Base-by-base conservation (phyloP, 345 rosid genomes). In the Populus euphratica region DNA sequence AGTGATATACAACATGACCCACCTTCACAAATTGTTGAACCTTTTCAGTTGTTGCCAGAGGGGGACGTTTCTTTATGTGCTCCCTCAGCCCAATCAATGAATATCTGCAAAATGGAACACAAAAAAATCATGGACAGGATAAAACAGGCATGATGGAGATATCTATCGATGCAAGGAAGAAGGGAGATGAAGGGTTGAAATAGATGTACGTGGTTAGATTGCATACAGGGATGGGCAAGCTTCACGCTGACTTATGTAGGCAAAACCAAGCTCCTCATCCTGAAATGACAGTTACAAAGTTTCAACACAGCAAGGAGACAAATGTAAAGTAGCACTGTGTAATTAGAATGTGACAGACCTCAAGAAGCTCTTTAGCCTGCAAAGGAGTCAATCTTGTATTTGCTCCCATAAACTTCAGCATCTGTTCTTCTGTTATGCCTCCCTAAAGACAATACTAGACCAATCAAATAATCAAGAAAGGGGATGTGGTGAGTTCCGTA, bases 21-120 rank as follows among this genome's bases (percentile, higher is more conserved):
- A 96, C 99, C 99, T 91, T 89, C 62, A 96, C 90, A 86, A 88
- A 88, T 69, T 89, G 99, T 81, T 96, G 98, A 81, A 92, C 91
- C 88, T 93, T 96, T 82, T 93, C 98, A 2, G 94, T 93, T 70
- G 98, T 92, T 79, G 97, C 97, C 43, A 96, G 85, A 68, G 99
- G 97, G 27, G 99, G 98, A 20, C 99, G 98, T 77, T 96, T 96
- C 89, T 96, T 96, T 83, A 92, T 96, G 86, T 96, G 98, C 86
- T 96, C 98, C 83, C 98, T 88, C 89, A 93, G 79, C 77, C 88
- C 90, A 72, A 83, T 63, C 79, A 95, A 82, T 1, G 99, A 95
- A 89, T 89, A 90, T 73, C 98, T 95, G 85, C 74, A 81, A 84
- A 23, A 43, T 44, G 65, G 27, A 69, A 38, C 8, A 47, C 23